Base-by-base conservation (phyloP, 2,329 filamentous ascomycete genomes). In the Lecanosticta acicola region DNA sequence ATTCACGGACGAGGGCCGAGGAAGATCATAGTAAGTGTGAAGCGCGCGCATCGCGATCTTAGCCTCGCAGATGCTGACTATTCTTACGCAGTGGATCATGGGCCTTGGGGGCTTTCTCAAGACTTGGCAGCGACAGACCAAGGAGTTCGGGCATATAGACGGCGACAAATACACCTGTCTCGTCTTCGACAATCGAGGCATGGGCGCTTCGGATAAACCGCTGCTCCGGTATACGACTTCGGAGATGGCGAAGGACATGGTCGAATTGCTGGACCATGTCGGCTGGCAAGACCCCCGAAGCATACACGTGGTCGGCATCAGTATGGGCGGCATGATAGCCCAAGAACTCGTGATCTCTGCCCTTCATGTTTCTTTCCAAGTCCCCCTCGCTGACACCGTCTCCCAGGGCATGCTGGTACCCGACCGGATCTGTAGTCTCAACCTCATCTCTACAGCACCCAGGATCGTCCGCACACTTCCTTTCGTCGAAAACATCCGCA, bases 291-390 rank as follows among this genome's bases (percentile, higher is more conserved):
- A 74, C 61, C 57, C 72, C 58, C 68, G 74, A 71, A 63, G 78
- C 41, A 56, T 84, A 11, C 81, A 95, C 68, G 65, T 94, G 42
- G 73, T 85, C 26, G 89, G 88, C 45, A 81, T 91, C 54, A 87
- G 83, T 48, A 85, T 94, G 77, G 88, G 88, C 53, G 88, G 89
- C 60, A 94, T 95, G 89, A 91, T 95, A 58, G 80, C 86, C 2
- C 89, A 94, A 67, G 89, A 95, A 68, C 61, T 95, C 3, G 77
- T 75, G 64, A 59, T 68, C 61, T 45, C 26, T 24, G 17, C 10
- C 18, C 32, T 34, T 4, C n/a, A n/a, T n/a, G n/a, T n/a, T n/a
- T n/a, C n/a, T n/a, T n/a, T n/a, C n/a, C n/a, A n/a, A n/a, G n/a
- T n/a, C n/a, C n/a, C n/a, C n/a, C n/a, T n/a, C 3, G 24, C 37